Evolutionary conservation across 257 asterid species (phyloP).

Genomic region (Dorcoceras hygrometricum): DNA sequence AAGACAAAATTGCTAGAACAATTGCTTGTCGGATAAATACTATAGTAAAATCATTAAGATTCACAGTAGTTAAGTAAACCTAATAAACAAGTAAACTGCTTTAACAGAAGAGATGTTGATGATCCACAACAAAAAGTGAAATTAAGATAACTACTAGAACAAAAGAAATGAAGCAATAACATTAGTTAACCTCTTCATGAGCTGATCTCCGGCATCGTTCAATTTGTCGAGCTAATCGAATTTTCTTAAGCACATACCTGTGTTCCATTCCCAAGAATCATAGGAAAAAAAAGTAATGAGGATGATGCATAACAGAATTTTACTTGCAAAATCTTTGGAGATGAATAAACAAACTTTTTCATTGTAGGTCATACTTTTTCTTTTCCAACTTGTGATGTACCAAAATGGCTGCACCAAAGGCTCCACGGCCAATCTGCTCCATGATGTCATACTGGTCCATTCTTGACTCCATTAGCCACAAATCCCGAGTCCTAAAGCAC

Average conservation of each 20-base stretch:
- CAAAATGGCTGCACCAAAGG: constrained; percentile 98
- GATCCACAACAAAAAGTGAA: background rate
- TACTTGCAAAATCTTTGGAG: constrained; percentile 3
- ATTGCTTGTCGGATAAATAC: background rate
- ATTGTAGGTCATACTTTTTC: constrained; percentile 53
- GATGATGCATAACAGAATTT: constrained; percentile 8
- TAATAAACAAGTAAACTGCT: constrained; percentile 19
- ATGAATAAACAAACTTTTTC: constrained; percentile 15
- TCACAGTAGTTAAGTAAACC: background rate
- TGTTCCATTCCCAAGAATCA: constrained; percentile 25
- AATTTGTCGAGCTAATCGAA: constrained; percentile 92
- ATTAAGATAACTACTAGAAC: background rate
- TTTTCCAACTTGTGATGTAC: constrained; percentile 88
- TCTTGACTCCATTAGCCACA: constrained; percentile 70
- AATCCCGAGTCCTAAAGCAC: constrained; percentile 26
- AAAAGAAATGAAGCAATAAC: constrained; percentile 15
- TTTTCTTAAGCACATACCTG: constrained; percentile 97
- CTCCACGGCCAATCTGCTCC: constrained; percentile 99
- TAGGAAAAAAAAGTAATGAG: constrained; percentile 4
- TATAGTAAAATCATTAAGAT: background rate
- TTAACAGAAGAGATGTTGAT: background rate
- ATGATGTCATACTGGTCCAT: constrained; percentile 99
- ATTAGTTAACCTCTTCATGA: constrained; percentile 76
- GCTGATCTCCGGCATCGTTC: constrained; percentile 99
- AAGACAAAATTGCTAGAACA: constrained; percentile 13